Percentiles rank a stretch among this genome's conserved stretches.
These are phyloP conservation scores for Neolentinus lepideus DNA, from an alignment of 1,284 basidiomycete genomes.

Conservation along the genomic window DNA sequence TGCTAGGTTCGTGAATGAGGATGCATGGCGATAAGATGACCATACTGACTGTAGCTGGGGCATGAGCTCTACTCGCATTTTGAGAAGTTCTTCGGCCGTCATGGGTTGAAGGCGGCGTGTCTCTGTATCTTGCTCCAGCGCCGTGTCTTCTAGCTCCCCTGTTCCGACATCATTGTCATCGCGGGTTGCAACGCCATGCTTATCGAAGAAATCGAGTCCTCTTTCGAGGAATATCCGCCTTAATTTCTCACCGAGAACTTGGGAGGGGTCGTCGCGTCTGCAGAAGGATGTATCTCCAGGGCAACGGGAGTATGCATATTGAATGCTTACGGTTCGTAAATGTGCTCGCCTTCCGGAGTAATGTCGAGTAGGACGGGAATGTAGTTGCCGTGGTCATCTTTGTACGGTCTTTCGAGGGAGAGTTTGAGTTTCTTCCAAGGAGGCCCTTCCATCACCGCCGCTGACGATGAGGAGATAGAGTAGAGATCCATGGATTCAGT, in stretches of 20 bases:
- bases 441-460: constrained; percentile 26
- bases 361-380: constrained; percentile 66
- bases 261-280: constrained; percentile 48
- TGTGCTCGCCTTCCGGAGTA: constrained; percentile 54
- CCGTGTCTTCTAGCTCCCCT: constrained; percentile 13
- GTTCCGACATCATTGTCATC: constrained; percentile 2
- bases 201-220: constrained; percentile 68
- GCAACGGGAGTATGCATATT: background rate
- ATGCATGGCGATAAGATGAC: background rate
- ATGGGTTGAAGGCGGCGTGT: constrained; percentile 35
- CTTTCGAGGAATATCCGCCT: constrained; percentile 64
- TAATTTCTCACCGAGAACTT: constrained; percentile 54
- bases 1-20: constrained; percentile 30
- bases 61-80: constrained; percentile 63
- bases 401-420: constrained; percentile 71
- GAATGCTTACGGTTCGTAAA: constrained; percentile 58
- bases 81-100: constrained; percentile 66
- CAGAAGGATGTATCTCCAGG: background rate
- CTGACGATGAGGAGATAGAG: background rate
- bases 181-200: constrained; percentile 20
- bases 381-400: constrained; percentile 57
- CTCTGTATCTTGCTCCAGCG: constrained; percentile 19
- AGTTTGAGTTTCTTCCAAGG: constrained; percentile 55
- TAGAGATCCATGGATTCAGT: background rate
- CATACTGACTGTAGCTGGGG: constrained; percentile 60